Percentiles rank a stretch among this genome's conserved stretches.
These are phyloP conservation scores for Aspergillus pseudoviridinutans DNA, from an alignment of 2,329 filamentous ascomycete species.

Conservation along the genomic window DNA sequence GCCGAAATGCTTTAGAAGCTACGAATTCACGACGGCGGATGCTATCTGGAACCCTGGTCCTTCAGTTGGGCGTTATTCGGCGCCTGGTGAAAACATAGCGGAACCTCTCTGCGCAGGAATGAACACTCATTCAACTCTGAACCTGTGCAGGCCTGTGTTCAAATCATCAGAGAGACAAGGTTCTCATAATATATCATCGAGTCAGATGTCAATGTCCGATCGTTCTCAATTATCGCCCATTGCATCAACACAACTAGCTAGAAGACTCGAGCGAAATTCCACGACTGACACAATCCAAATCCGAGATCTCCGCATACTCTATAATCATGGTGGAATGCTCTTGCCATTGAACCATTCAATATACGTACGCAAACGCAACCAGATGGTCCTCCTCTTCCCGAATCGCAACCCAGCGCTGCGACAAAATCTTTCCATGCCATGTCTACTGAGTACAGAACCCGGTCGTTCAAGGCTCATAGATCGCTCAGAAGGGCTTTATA, in stretches of 20 bases:
- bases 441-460: slow-evolving; percentile 3
- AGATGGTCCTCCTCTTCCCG: neutral
- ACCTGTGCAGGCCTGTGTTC: neutral
- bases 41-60: slow-evolving; percentile 24
- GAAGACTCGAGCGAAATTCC: neutral
- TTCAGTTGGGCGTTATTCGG: slow-evolving; percentile 2
- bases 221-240: neutral
- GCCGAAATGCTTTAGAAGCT: slow-evolving; percentile 24
- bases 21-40: slow-evolving; percentile 21
- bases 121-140: neutral
- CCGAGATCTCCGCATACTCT: neutral
- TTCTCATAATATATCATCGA: neutral
- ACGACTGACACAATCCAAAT: neutral
- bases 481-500: neutral
- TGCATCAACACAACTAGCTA: neutral
- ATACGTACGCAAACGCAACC: neutral
- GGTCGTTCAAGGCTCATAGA: neutral
- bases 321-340: neutral
- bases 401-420: neutral
- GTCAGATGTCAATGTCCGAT: neutral
- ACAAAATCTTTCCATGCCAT: slow-evolving; percentile 16
- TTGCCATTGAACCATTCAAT: neutral
- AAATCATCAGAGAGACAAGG: neutral
- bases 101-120: neutral
- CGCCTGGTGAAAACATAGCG: neutral